Evolutionary conservation across 1,284 basidiomycete genomes (phyloP).

Genomic region (Schizophyllum amplum): DNA sequence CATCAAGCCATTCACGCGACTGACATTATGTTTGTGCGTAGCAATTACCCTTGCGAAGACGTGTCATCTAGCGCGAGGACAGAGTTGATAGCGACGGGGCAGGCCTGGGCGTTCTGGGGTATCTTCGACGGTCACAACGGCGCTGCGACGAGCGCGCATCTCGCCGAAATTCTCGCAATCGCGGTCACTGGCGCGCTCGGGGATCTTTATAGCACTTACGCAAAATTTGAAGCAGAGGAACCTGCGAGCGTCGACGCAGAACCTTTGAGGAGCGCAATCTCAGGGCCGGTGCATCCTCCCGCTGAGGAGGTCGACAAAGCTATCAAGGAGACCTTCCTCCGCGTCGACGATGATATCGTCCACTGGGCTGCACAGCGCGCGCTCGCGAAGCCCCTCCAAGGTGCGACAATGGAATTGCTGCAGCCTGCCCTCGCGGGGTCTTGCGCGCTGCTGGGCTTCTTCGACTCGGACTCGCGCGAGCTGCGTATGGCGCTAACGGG

Average conservation of each 20-base stretch:
- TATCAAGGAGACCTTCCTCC: constrained; percentile 9
- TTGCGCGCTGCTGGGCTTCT: constrained; percentile 26
- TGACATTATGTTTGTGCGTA: too few species aligned
- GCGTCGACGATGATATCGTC: constrained; percentile 12
- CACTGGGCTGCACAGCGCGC: constrained; percentile 1
- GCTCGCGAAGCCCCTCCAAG: constrained; percentile 1
- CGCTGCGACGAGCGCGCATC: not conserved
- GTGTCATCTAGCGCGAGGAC: not conserved
- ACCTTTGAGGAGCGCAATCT: too few species aligned
- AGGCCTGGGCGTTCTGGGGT: not conserved
- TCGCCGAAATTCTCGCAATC: not conserved
- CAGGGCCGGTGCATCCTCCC: not conserved
- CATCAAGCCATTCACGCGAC: too few species aligned
- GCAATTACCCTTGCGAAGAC: not conserved
- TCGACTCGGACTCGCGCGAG: constrained; percentile 31
- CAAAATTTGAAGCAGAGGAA: too few species aligned
- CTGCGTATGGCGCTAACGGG: constrained; percentile 47
- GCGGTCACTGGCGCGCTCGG: not conserved
- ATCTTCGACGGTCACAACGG: constrained; percentile 2
- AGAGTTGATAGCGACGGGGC: not conserved
- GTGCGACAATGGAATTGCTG: constrained; percentile 1
- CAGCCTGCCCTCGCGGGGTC: constrained; percentile 1
- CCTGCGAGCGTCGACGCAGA: too few species aligned
- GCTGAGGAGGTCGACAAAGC: constrained; percentile 4
- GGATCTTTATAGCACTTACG: not conserved